Percentiles rank a stretch among this genome's conserved stretches.
These are phyloP conservation scores for Stellera chamaejasme DNA, from an alignment of 345 rosid genomes.

Conservation along the genomic window DNA sequence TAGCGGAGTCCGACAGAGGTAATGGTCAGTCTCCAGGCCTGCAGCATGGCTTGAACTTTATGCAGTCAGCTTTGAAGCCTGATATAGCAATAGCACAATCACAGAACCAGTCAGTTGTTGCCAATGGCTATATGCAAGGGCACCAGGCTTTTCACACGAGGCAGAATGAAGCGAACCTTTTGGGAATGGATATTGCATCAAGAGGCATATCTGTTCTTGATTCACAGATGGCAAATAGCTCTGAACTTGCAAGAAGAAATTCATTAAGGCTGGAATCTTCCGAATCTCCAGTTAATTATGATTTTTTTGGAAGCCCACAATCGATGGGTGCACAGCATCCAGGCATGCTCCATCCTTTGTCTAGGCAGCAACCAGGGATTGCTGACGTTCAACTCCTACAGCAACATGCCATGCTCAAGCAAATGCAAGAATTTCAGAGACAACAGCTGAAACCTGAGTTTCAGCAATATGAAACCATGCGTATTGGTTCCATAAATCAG, in stretches of 20 bases:
- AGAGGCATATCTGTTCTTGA: conserved; percentile 42
- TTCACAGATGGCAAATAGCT: conserved; percentile 35
- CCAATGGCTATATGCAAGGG: conserved; percentile 66
- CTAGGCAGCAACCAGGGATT: conserved; percentile 64
- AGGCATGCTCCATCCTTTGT: conserved; percentile 50
- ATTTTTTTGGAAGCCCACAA: conserved; percentile 63
- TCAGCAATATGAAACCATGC: conserved; percentile 50
- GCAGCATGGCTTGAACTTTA: conserved; percentile 46
- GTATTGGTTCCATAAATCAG: conserved; percentile 37
- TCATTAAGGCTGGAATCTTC: conserved; percentile 36
- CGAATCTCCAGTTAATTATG: conserved; percentile 62
- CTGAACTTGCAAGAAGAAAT: conserved; percentile 39
- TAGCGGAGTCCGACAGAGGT: conserved; percentile 57
- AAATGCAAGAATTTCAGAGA: conserved; percentile 73
- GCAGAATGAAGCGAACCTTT: conserved; percentile 50
- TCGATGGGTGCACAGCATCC: conserved; percentile 52
- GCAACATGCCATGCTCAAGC: conserved; percentile 62
- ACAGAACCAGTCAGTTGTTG: conserved; percentile 42
- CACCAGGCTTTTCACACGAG: conserved; percentile 35
- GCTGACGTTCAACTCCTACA: conserved; percentile 73
- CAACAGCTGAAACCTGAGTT: conserved; percentile 45
- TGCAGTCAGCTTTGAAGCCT: conserved; percentile 41
- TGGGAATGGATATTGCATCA: conserved; percentile 53
- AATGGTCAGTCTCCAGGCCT: conserved; percentile 41
- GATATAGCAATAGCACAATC: conserved; percentile 47